A percentile compares a stretch with the other conserved stretches of the same genome.
These are phyloP conservation scores for Babesia caballi DNA, from an alignment of 169 alveolate species.

Conservation along the genomic window DNA sequence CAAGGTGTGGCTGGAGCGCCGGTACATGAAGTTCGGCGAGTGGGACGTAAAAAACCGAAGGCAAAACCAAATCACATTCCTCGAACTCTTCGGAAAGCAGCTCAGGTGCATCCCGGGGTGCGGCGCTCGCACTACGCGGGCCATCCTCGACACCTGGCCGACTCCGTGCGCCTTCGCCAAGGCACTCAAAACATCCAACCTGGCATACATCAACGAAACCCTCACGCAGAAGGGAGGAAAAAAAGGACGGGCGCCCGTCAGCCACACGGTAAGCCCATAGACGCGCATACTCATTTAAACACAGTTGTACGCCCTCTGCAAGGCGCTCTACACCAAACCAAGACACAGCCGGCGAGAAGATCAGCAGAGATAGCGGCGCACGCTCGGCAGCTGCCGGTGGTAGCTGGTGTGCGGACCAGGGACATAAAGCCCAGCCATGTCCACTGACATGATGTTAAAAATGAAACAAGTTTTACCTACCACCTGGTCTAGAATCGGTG, in stretches of 20 bases:
- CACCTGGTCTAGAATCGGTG: neutral
- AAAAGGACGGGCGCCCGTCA: slow-evolving; percentile 27
- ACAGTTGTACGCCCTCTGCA: slow-evolving; percentile 40
- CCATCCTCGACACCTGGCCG: slow-evolving; percentile 78
- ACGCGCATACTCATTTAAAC: neutral
- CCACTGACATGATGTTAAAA: neutral
- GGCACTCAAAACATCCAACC: slow-evolving; percentile 41
- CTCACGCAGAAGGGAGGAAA: neutral
- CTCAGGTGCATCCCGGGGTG: slow-evolving; percentile 74
- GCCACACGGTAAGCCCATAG: neutral
- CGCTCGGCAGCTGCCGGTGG: slow-evolving; percentile 65
- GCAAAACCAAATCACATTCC: slow-evolving; percentile 71
- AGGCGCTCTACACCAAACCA: slow-evolving; percentile 14
- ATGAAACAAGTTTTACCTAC: neutral
- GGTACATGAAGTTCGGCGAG: slow-evolving; percentile 38
- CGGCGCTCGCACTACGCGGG: slow-evolving; percentile 78
- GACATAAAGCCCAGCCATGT: slow-evolving; percentile 2
- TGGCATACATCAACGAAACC: slow-evolving; percentile 35
- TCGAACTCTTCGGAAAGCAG: slow-evolving; percentile 80
- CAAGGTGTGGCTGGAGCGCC: slow-evolving; percentile 2
- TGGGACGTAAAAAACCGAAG: slow-evolving; percentile 78
- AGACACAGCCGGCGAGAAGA: neutral
- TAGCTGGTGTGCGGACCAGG: slow-evolving; percentile 32
- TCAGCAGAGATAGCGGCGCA: slow-evolving; percentile 27
- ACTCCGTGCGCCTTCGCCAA: slow-evolving; percentile 72